Evolutionary conservation across 768 basidiomycete species (phyloP).

Genomic region (Suillus lakei): DNA sequence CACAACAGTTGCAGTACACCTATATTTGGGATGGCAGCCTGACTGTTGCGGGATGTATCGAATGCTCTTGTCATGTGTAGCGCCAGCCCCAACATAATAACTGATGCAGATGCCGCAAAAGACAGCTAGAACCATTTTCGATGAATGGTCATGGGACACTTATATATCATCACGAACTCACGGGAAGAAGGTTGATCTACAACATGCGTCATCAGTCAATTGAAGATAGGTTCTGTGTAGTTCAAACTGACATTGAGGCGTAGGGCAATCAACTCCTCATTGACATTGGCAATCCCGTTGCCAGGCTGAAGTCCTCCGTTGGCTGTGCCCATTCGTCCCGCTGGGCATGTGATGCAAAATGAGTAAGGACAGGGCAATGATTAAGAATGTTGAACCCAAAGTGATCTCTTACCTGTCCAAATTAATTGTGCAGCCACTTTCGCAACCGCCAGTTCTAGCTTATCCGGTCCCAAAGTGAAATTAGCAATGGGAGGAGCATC

Average conservation of each 20-base stretch:
- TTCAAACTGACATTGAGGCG: background rate
- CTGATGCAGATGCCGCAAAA: background rate
- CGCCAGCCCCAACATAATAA: conserved; percentile 5
- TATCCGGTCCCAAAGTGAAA: conserved; percentile 8
- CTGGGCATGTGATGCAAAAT: background rate
- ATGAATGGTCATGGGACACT: background rate
- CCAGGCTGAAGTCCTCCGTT: background rate
- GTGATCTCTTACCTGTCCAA: conserved; percentile 11
- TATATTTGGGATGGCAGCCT: background rate
- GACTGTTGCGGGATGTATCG: background rate
- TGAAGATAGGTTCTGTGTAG: background rate
- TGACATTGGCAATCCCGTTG: background rate
- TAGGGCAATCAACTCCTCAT: background rate
- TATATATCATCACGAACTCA: background rate
- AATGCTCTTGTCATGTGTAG: background rate
- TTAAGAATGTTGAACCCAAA: background rate
- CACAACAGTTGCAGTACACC: conserved; percentile 13
- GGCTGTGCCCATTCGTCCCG: background rate
- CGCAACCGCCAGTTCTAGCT: conserved; percentile 19
- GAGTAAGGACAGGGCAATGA: background rate
- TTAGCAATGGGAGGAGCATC: background rate
- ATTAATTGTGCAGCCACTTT: conserved; percentile 9
- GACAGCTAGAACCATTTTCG: background rate
- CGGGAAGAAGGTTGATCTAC: background rate
- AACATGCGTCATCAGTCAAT: background rate